These are phyloP conservation scores for Reticulascus tulasneorum DNA, from an alignment of 2,329 filamentous ascomycete genomes.

Conservation along the genomic window DNA sequence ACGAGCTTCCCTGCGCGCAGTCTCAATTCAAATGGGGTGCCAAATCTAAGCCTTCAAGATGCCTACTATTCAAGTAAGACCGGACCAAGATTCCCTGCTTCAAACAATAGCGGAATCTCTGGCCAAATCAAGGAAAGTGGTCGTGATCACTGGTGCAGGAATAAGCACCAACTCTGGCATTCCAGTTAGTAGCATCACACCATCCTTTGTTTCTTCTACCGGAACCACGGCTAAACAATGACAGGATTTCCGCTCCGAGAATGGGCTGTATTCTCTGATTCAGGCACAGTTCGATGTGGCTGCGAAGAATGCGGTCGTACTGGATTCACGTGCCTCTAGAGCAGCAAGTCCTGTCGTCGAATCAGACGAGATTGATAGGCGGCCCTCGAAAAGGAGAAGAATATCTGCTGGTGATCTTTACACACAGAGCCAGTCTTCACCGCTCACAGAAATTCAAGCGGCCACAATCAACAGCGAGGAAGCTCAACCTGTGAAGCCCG, in stretches of 20 bases:
- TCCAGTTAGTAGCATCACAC: slow-evolving; percentile 54
- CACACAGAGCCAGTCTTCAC: too few species aligned
- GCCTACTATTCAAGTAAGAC: slow-evolving; percentile 55
- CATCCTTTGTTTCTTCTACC: too few species aligned
- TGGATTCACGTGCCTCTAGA: not conserved
- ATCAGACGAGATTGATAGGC: too few species aligned
- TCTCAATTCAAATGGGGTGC: too few species aligned
- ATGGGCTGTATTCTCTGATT: slow-evolving; percentile 69
- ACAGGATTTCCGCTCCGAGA: slow-evolving; percentile 68
- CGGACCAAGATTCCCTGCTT: slow-evolving; percentile 49
- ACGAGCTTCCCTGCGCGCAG: too few species aligned
- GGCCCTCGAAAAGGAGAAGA: too few species aligned
- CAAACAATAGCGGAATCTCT: slow-evolving; percentile 62
- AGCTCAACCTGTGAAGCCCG: too few species aligned
- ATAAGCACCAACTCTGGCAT: slow-evolving; percentile 76
- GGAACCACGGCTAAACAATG: too few species aligned
- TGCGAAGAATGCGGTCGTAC: slow-evolving; percentile 26
- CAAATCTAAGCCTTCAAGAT: slow-evolving; percentile 42
- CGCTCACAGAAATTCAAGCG: too few species aligned
- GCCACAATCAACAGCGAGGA: too few species aligned
- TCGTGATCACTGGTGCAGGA: slow-evolving; percentile 68
- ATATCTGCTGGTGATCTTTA: too few species aligned
- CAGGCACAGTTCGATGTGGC: slow-evolving; percentile 64
- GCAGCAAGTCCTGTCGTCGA: too few species aligned
- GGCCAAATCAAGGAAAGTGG: slow-evolving; percentile 62